These are phyloP conservation scores for Phytophthora ohioensis DNA, from an alignment of 352 stramenopile species.

Conservation along the genomic window DNA sequence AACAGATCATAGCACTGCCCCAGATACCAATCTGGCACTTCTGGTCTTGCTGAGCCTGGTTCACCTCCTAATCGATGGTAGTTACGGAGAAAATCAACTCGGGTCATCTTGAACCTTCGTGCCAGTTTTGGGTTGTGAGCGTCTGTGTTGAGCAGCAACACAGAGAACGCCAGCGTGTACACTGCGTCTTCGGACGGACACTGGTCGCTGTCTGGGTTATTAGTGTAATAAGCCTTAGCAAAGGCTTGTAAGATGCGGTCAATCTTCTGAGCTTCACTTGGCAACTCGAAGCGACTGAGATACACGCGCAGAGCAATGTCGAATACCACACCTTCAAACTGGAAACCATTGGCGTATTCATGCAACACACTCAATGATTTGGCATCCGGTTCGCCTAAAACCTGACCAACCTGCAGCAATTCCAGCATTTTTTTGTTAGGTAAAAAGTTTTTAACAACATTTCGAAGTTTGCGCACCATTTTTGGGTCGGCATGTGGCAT, in stretches of 20 bases:
- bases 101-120: constrained; percentile 77
- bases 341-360: constrained; percentile 77
- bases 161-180: constrained; percentile 82
- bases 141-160: constrained; percentile 85
- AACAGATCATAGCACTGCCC: constrained; percentile 77
- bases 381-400: constrained; percentile 74
- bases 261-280: constrained; percentile 85
- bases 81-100: constrained; percentile 80
- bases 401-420: constrained; percentile 57
- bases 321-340: constrained; percentile 66
- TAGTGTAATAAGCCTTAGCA: constrained; percentile 66
- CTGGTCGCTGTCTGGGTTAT: constrained; percentile 58
- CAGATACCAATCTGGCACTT: constrained; percentile 61
- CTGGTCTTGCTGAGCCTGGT: constrained; percentile 33
- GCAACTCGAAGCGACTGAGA: constrained; percentile 73
- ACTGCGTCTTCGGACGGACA: constrained; percentile 78
- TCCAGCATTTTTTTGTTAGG: not conserved
- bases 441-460: not conserved
- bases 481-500: constrained; percentile 73
- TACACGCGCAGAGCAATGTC: constrained; percentile 81
- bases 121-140: constrained; percentile 77
- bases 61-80: constrained; percentile 61
- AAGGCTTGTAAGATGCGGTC: constrained; percentile 88
- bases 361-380: constrained; percentile 68
- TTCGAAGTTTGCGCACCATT: constrained; percentile 46